Conservation (phyloP, 495 filamentous ascomycete species). For the Xylaria castorea region DNA sequence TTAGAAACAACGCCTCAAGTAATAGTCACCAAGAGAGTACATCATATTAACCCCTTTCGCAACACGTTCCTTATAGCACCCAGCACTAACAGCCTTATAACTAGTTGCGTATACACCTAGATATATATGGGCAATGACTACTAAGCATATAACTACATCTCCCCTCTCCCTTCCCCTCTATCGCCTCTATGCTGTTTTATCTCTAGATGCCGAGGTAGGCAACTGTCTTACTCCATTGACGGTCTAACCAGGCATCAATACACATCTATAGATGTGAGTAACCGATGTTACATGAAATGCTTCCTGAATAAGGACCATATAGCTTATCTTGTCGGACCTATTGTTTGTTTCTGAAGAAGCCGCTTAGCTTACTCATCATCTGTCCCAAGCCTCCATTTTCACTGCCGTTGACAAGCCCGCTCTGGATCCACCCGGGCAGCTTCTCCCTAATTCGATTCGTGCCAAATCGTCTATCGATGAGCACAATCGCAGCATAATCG, state of each 20-base stretch:
- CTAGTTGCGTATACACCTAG: no score
- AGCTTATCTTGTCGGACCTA: neutral
- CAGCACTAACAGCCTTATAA: no score
- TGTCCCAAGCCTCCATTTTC: slow-evolving; percentile 54
- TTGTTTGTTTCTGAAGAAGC: slow-evolving; percentile 62
- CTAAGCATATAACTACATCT: neutral
- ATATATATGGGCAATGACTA: neutral
- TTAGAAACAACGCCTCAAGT: neutral
- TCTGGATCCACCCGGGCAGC: slow-evolving; percentile 86
- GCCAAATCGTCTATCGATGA: slow-evolving; percentile 81
- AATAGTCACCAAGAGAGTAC: neutral
- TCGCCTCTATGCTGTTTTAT: neutral
- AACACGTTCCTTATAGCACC: no score
- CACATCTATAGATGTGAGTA: neutral
- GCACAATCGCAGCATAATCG: slow-evolving; percentile 89
- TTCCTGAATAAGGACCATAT: neutral
- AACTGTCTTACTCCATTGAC: neutral
- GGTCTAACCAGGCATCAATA: neutral
- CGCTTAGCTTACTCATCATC: slow-evolving; percentile 61
- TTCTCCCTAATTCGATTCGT: slow-evolving; percentile 73
- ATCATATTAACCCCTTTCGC: no score
- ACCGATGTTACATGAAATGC: neutral
- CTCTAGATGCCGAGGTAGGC: neutral
- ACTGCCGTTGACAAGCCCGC: slow-evolving; percentile 58
- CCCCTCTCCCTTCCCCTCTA: neutral